Percentiles rank a stretch among this genome's conserved stretches.
Conservation (phyloP, 2,329 filamentous ascomycete species). For the Pezizomycotina sp. region DNA sequence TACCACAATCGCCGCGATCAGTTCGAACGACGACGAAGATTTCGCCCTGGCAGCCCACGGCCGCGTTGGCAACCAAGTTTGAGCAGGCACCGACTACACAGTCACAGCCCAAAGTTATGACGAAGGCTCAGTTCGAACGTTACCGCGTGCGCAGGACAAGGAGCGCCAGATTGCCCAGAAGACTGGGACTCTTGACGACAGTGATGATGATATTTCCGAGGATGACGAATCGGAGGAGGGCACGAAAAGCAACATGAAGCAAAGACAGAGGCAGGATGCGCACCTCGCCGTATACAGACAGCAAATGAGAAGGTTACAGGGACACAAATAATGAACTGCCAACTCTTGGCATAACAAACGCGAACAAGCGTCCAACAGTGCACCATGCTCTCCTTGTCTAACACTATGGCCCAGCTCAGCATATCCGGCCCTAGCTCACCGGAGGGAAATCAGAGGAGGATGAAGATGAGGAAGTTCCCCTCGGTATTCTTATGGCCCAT, state of each 20-base stretch:
- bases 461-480: constrained; percentile 77
- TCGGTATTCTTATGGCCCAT: constrained; percentile 74
- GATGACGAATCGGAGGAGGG: constrained; percentile 47
- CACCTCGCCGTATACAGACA: constrained; percentile 80
- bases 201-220: constrained; percentile 38
- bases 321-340: constrained; percentile 28
- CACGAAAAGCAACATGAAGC: constrained; percentile 56
- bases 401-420: constrained; percentile 23
- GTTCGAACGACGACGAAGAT: constrained; percentile 21
- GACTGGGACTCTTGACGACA: constrained; percentile 33
- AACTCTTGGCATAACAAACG: constrained; percentile 23
- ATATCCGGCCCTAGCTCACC: constrained; percentile 23
- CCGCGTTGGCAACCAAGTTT: constrained; percentile 33
- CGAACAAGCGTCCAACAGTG: constrained; percentile 29
- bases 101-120: constrained; percentile 65
- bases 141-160: constrained; percentile 54
- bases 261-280: constrained; percentile 74
- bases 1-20: constrained; percentile 19
- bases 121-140: constrained; percentile 67
- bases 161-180: constrained; percentile 38
- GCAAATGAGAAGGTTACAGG: constrained; percentile 92
- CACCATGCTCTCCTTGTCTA: constrained; percentile 29
- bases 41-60: constrained; percentile 29
- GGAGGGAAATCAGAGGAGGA: constrained; percentile 36
- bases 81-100: constrained; percentile 29